Conservation (phyloP, 2,329 filamentous ascomycete genomes). For the Mariannaea elegans region DNA sequence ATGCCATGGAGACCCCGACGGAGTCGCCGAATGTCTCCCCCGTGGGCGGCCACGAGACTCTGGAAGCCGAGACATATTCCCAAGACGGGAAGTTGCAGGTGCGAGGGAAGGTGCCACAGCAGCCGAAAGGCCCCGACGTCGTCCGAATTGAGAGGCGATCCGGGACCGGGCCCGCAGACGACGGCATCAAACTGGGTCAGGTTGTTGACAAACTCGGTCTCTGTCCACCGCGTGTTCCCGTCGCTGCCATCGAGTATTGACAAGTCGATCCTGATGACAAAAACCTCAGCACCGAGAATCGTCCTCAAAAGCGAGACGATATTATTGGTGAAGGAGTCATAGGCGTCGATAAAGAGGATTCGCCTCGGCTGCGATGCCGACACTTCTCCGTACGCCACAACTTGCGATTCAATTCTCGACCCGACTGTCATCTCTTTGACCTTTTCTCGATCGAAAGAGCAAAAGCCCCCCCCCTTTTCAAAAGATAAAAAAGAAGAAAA, state of each 20-base stretch:
- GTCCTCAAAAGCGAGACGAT: slow-evolving; percentile 84
- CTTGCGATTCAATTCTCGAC: slow-evolving; percentile 21
- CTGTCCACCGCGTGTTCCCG: slow-evolving; percentile 48
- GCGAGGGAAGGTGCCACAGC: slow-evolving; percentile 74
- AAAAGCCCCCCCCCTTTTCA: too few relatives aligned
- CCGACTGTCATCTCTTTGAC: slow-evolving; percentile 32
- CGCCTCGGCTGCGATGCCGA: slow-evolving; percentile 39
- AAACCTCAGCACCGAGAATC: slow-evolving; percentile 72
- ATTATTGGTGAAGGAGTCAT: slow-evolving; percentile 97
- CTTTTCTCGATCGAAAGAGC: not conserved
- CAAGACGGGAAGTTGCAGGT: slow-evolving; percentile 75
- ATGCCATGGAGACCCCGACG: slow-evolving; percentile 84
- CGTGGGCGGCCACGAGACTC: slow-evolving; percentile 75
- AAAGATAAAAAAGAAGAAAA: too few relatives aligned
- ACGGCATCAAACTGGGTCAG: slow-evolving; percentile 79
- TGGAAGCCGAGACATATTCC: slow-evolving; percentile 93
- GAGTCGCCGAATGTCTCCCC: slow-evolving; percentile 72
- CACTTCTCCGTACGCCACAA: slow-evolving; percentile 19
- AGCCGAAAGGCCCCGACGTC: slow-evolving; percentile 85
- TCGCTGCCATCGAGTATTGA: slow-evolving; percentile 58
- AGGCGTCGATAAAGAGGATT: slow-evolving; percentile 92
- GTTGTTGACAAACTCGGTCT: slow-evolving; percentile 49
- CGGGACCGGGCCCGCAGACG: slow-evolving; percentile 90
- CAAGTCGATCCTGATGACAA: slow-evolving; percentile 49
- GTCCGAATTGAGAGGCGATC: slow-evolving; percentile 73